Evolutionary conservation across 2,329 filamentous ascomycete species (phyloP).

Genomic region (Grosmannia clavigera): DNA sequence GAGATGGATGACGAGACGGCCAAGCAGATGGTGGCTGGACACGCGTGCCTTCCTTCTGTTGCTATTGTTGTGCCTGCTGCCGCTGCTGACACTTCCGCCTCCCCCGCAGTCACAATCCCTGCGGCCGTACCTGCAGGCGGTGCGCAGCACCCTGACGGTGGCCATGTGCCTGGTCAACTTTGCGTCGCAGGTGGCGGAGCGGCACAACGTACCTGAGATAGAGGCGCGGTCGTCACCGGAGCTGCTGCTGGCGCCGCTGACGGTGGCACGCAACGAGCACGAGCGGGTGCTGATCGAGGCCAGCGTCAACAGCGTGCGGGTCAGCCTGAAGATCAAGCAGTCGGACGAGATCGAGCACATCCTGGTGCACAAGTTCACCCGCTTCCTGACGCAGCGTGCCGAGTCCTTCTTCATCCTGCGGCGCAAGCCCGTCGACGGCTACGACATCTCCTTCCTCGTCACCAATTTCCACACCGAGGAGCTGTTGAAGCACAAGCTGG

Average conservation of each 20-base stretch:
- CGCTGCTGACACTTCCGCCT: not conserved
- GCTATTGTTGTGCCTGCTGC: not conserved
- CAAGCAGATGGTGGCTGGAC: not conserved
- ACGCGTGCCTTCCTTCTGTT: not conserved
- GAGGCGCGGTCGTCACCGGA: conserved; percentile 89
- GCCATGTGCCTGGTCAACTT: conserved; percentile 94
- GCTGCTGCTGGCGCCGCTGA: conserved; percentile 82
- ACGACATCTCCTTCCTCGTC: conserved; percentile 97
- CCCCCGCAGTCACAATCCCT: conserved; percentile 74
- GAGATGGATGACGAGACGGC: not conserved
- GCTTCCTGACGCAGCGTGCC: conserved; percentile 90
- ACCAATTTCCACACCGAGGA: conserved; percentile 98
- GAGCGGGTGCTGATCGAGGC: conserved; percentile 94
- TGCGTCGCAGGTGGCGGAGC: conserved; percentile 88
- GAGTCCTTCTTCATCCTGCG: conserved; percentile 95
- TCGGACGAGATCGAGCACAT: conserved; percentile 98
- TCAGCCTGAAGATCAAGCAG: conserved; percentile 99
- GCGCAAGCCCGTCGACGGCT: conserved; percentile 94
- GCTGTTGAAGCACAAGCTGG: conserved; percentile 97
- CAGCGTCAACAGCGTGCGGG: conserved; percentile 89
- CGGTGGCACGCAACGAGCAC: conserved; percentile 89
- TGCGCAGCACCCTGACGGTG: conserved; percentile 85
- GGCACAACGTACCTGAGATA: conserved; percentile 96
- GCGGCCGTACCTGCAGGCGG: conserved; percentile 90
- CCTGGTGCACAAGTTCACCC: conserved; percentile 93